Percentiles rank a stretch among this genome's conserved stretches.
phyloP scores from a whole-genome alignment of 129 eudicot genomes.

The Helianthus annuus region HanXRQr2.0-SUNRISE NC_035433.2:86098289-86098788 shows the following conservation, averaged over 20 bases:
- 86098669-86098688: background rate
- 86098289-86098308: too few relatives aligned
- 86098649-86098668: background rate
- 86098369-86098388: too few relatives aligned
- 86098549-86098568: background rate
- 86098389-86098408: background rate
- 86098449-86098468: background rate
- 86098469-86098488: background rate
- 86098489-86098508: background rate
- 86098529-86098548: background rate
- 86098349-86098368: too few relatives aligned
- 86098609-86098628: background rate
- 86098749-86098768: background rate
- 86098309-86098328: too few relatives aligned
- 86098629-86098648: background rate
- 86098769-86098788: too few relatives aligned
- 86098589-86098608: background rate
- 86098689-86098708: background rate
- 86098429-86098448: background rate
- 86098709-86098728: background rate
- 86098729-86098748: background rate
- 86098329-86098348: too few relatives aligned
- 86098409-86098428: background rate
- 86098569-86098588: slow-evolving; percentile 5
- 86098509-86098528: background rate